phyloP scores from a whole-genome alignment of 495 filamentous ascomycete genomes.

The Oidiodendron maius region DNA sequence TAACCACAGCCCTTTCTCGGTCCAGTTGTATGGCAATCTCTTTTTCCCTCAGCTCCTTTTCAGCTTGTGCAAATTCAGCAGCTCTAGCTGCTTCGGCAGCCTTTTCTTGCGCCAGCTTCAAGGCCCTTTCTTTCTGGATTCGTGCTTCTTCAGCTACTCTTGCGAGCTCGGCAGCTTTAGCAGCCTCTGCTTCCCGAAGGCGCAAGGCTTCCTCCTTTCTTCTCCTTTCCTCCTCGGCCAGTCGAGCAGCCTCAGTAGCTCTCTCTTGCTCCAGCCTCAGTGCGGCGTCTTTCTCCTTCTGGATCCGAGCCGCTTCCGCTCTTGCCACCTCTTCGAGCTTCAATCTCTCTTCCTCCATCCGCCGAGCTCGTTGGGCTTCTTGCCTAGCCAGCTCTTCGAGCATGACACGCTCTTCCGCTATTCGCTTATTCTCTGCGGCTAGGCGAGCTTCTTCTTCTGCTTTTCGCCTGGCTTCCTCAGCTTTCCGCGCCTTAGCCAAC shows the following conservation, averaged over 20 bases:
- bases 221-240: background rate
- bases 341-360: background rate
- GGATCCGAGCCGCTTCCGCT: slow-evolving; percentile 1
- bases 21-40: background rate
- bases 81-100: slow-evolving; percentile 1
- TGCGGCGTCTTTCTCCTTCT: slow-evolving; percentile 4
- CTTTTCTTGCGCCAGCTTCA: background rate
- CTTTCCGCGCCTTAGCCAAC: slow-evolving; percentile 12
- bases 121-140: background rate
- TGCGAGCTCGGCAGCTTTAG: background rate
- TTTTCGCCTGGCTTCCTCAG: slow-evolving; percentile 19
- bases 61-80: slow-evolving; percentile 2
- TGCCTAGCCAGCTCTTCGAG: background rate
- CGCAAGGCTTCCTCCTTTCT: background rate
- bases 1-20: background rate
- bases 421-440: background rate
- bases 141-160: background rate
- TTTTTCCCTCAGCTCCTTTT: background rate
- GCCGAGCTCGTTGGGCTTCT: background rate
- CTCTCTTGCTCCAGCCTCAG: background rate
- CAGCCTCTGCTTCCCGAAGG: background rate
- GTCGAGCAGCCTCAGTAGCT: background rate
- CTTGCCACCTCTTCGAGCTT: background rate
- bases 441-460: slow-evolving; percentile 25
- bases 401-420: background rate